Base-by-base conservation (phyloP, 2,329 filamentous ascomycete species). In the Penicillium sp. region DNA sequence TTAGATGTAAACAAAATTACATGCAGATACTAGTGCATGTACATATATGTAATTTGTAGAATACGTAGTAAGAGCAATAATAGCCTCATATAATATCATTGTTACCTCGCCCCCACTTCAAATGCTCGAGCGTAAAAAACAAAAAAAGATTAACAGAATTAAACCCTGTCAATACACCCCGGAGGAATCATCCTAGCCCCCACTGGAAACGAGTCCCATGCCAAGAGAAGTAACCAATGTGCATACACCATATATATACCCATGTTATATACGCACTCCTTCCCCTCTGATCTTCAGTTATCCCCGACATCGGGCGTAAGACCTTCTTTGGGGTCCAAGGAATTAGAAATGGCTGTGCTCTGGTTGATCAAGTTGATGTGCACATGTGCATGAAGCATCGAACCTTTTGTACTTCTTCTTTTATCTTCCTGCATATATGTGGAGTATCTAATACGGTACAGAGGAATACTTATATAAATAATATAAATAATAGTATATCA, bases 271-370 rank as follows among this genome's bases (percentile, higher is more conserved):
- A 43, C n/a, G 36, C 10, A 21, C 19, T 13, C 29, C 13, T 31
- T 31, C 29, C 29, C 29, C n/a, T 31, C 43, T n/a, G 27, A 21
- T 45, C n/a, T 15, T 23, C 47, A 40, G 29, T 54, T 21, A 39
- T 58, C 50, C 49, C 54, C 54, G 54, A 57, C 54, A 57, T 57
- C 54, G 54, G 54, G 49, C 16, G 27, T 53, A 52, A 47, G 45
- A 15, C n/a, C 27, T 46, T 34, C 15, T 43, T 23, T 36, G 49
- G 38, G 38, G 7, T 8, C 19, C 7, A 6, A 50, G 23, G 25
- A 25, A 47, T 50, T 44, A 50, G 19, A 39, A 55, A 55, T 50
- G 15, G n/a, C 21, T 43, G 31, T 13, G 7, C 34, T 46, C 16
- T 31, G 29, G 21, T n/a, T 41, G 41, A 25, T 39, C 19, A 34